Conservation (phyloP, 2,329 filamentous ascomycete species). For the Fusarium vanettenii region DNA sequence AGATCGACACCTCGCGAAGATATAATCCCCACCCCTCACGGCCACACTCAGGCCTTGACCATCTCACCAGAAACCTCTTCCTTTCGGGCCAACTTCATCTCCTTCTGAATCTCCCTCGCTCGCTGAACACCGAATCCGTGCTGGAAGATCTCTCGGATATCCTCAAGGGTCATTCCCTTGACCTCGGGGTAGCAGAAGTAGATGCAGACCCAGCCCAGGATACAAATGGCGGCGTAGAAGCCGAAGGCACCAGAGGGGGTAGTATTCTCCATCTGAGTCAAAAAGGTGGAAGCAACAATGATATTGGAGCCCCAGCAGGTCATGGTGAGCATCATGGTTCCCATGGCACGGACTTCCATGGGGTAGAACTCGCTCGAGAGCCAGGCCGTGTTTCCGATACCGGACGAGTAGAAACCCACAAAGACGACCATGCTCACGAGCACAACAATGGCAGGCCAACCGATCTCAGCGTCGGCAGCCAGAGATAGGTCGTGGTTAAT, state of each 20-base stretch:
- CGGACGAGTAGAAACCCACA: constrained; percentile 53
- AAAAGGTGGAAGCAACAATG: constrained; percentile 62
- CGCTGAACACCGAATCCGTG: constrained; percentile 59
- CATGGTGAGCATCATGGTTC: constrained; percentile 61
- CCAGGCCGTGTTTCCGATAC: constrained; percentile 61
- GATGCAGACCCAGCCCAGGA: constrained; percentile 55
- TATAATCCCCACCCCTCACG: background rate
- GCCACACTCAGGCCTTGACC: constrained; percentile 18
- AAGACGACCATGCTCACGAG: constrained; percentile 48
- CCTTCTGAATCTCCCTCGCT: constrained; percentile 52
- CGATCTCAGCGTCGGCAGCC: constrained; percentile 44
- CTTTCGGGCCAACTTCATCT: constrained; percentile 38
- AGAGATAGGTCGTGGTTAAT: constrained; percentile 56
- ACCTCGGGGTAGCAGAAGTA: constrained; percentile 65
- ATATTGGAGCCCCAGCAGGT: constrained; percentile 60
- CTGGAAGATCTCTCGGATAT: constrained; percentile 62
- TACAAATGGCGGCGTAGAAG: constrained; percentile 63
- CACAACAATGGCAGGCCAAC: constrained; percentile 55
- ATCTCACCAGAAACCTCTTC: background rate
- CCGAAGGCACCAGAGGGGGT: constrained; percentile 63
- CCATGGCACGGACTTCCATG: constrained; percentile 59
- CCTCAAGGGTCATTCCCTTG: constrained; percentile 66
- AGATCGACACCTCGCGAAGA: background rate
- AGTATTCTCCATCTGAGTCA: constrained; percentile 59
- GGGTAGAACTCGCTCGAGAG: constrained; percentile 59